Percentiles rank a stretch among this genome's conserved stretches.
These are phyloP conservation scores for Arxiozyma bovina DNA, from an alignment of 1,139 yeast species.

Conservation along the genomic window DNA sequence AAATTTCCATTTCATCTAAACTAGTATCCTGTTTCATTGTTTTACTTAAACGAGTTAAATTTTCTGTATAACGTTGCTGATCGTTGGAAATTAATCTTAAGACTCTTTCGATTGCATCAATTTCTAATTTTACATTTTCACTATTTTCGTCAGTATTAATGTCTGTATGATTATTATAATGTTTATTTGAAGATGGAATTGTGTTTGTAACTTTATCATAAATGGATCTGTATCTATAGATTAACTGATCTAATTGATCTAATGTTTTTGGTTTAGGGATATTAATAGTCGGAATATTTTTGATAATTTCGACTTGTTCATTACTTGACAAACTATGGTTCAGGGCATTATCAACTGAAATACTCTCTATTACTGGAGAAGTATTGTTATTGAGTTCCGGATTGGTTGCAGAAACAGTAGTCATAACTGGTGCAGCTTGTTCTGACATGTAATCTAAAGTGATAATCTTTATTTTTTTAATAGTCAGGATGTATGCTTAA, in stretches of 20 bases:
- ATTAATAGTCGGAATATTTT: background rate
- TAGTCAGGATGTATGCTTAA: background rate
- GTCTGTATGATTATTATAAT: background rate
- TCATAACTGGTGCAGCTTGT: background rate
- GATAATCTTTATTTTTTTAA: background rate
- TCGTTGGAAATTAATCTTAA: conserved; percentile 31
- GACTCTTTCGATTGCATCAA: conserved; percentile 31
- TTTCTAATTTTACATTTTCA: conserved; percentile 16
- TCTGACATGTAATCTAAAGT: background rate
- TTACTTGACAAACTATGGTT: background rate
- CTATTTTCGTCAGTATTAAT: background rate
- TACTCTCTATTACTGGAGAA: background rate
- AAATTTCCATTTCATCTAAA: conserved; percentile 46
- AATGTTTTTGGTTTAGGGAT: conserved; percentile 25
- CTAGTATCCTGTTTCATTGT: conserved; percentile 15
- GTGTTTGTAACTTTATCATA: conserved; percentile 14
- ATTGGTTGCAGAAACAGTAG: background rate
- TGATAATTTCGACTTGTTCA: background rate
- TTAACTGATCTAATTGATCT: conserved; percentile 26
- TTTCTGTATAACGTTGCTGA: conserved; percentile 33
- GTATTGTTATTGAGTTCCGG: background rate
- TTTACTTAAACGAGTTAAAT: conserved; percentile 27
- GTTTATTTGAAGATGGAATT: background rate
- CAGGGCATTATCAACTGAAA: background rate
- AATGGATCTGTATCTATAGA: conserved; percentile 29